Base-by-base conservation (phyloP, 371 early-diverging fungal species). In the Massospora cicadina region DNA sequence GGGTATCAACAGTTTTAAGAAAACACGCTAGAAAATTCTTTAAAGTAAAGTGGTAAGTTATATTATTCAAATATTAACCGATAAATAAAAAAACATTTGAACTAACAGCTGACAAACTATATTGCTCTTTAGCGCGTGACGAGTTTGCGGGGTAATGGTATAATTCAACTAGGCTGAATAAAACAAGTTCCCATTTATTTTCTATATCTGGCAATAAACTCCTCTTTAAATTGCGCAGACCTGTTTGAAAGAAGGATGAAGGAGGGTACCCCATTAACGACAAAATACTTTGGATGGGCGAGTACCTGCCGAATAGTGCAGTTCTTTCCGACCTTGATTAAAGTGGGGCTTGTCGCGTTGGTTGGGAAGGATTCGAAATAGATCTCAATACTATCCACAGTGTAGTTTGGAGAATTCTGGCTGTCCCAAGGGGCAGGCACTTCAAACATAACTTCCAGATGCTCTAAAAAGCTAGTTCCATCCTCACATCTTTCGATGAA, bases 401-500 rank as follows among this genome's bases (percentile, higher is more conserved):
- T 79, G 69, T 95, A 95, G 54, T 72, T 76, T 25, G 75, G 70
- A 27, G 54, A 55, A 5, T 25, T 10, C 33, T 75, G 70, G 10
- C 70, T 65, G 69, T 97, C 98, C 93, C 95, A 95, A 13, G 83
- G 83, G 12, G 87, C 85, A 10, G 83, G 80, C 29, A 87, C 79
- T 55, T 81, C 86, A 71, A 95, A 88, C 74, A 98, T 89, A 54
- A 83, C 73, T 54, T 81, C 79, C 30, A 98, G 68, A 69, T 94
- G 94, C 65, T 91, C 93, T 55, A 74, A 67, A 67, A 98, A 88
- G 24, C 91, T 81, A 66, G 81, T 77, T 17, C 77, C 73, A 72
- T 96, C 97, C 71, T 90, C 77, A 68, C 91, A 93, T 26, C 79
- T 74, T 65, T 85, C 81, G 60, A 98, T 89, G 66, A 90, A 82